Conservation (phyloP, 768 basidiomycete species). For the Termitomyces sp. region DNA sequence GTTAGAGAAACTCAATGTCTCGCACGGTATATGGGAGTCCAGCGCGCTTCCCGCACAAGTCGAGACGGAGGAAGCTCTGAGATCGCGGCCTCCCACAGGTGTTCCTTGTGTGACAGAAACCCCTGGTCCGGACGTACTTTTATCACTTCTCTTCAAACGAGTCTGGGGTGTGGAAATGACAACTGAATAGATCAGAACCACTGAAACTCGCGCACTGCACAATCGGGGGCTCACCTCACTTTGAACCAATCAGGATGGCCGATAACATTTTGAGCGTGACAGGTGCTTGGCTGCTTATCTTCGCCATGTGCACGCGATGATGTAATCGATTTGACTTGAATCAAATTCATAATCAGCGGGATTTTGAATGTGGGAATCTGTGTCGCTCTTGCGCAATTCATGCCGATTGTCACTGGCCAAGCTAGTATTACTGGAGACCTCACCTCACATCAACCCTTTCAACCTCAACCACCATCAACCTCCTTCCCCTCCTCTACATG, state of each 20-base stretch:
- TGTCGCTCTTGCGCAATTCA: conserved; percentile 30
- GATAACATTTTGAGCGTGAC: conserved; percentile 2
- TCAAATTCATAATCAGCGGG: conserved; percentile 20
- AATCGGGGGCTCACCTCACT: background rate
- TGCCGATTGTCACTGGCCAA: conserved; percentile 22
- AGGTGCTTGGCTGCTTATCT: conserved; percentile 11
- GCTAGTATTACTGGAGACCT: conserved; percentile 3
- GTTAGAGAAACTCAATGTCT: conserved; percentile 30
- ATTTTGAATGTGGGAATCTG: conserved; percentile 15
- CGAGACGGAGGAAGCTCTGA: conserved; percentile 33
- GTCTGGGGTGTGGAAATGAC: conserved; percentile 43
- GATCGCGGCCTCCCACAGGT: conserved; percentile 19
- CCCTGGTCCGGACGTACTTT: conserved; percentile 52
- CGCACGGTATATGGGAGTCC: conserved; percentile 39
- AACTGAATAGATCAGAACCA: background rate
- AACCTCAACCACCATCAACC: conserved; percentile 9
- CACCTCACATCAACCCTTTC: conserved; percentile 7
- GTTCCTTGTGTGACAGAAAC: conserved; percentile 50
- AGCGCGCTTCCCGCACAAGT: conserved; percentile 50
- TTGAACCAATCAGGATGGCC: conserved; percentile 4
- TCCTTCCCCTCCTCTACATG: conserved; percentile 9
- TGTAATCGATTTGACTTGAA: conserved; percentile 17
- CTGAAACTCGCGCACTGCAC: background rate
- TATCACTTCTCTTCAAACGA: conserved; percentile 43
- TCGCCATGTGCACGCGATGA: conserved; percentile 7